A percentile compares a stretch with the other conserved stretches of the same genome.
These are phyloP conservation scores for Corylus avellana DNA, from an alignment of 306 rosid species.

Conservation along the genomic window DNA sequence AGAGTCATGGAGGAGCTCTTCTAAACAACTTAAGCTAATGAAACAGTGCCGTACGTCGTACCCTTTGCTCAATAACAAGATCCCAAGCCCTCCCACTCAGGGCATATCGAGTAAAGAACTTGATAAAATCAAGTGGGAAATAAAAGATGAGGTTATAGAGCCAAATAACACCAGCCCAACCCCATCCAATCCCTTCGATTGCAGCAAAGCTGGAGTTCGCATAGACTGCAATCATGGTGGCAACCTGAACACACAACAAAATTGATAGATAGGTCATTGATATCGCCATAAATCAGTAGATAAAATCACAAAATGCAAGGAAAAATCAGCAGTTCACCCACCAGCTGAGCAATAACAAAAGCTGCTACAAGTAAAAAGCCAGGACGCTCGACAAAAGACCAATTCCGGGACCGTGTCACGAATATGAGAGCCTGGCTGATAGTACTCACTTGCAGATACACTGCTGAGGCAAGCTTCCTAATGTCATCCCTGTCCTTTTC, in stretches of 20 bases:
- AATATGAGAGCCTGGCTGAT: conserved; percentile 85
- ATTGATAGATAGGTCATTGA: conserved; percentile 6
- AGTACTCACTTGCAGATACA: conserved; percentile 82
- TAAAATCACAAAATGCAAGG: not conserved
- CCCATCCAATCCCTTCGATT: conserved; percentile 83
- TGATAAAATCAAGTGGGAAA: conserved; percentile 75
- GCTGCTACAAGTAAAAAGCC: conserved; percentile 68
- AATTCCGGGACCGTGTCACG: conserved; percentile 68
- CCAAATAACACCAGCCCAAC: conserved; percentile 94
- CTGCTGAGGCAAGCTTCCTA: conserved; percentile 69
- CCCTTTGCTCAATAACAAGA: conserved; percentile 78
- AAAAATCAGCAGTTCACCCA: conserved; percentile 36
- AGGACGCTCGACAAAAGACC: conserved; percentile 80
- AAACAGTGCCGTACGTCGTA: conserved; percentile 27
- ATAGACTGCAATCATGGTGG: conserved; percentile 76
- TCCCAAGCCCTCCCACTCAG: conserved; percentile 89
- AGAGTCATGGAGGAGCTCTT: not conserved
- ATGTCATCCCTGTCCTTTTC: conserved; percentile 35
- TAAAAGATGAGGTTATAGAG: conserved; percentile 74
- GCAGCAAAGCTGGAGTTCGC: conserved; percentile 81
- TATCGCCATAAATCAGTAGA: not conserved
- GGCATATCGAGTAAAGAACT: conserved; percentile 68
- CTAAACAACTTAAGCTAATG: not conserved
- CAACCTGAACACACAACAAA: conserved; percentile 50
- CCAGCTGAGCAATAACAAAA: conserved; percentile 75